These are phyloP conservation scores for Solanum virginianum DNA, from an alignment of 257 asterid species.

Conservation along the genomic window DNA sequence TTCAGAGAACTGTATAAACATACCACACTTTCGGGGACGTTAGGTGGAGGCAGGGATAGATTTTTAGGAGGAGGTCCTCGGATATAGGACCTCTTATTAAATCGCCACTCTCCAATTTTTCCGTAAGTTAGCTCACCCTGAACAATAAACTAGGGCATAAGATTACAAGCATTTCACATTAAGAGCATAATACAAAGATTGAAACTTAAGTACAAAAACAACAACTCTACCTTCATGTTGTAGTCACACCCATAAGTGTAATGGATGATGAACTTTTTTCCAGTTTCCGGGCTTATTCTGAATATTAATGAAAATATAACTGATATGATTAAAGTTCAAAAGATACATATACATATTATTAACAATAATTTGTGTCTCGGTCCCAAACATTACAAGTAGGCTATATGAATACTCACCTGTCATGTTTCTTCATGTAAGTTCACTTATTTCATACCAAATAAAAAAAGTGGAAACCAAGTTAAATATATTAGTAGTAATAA, in stretches of 20 bases:
- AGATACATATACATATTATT: neutral
- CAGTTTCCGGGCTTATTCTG: slow-evolving; percentile 7
- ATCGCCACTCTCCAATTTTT: slow-evolving; percentile 49
- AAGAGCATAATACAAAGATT: neutral
- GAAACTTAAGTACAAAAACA: neutral
- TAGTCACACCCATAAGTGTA: slow-evolving; percentile 55
- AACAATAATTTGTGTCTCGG: neutral
- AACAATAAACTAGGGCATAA: neutral
- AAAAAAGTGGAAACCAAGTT: neutral
- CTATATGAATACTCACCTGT: neutral
- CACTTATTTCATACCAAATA: neutral
- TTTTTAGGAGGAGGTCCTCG: slow-evolving; percentile 39
- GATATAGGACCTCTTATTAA: slow-evolving; percentile 41
- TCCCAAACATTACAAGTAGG: neutral
- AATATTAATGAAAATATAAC: neutral
- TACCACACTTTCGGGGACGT: slow-evolving; percentile 71
- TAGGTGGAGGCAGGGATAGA: slow-evolving; percentile 51
- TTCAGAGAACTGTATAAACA: neutral
- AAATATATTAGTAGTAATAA: no score
- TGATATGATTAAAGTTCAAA: neutral
- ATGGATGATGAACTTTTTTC: slow-evolving; percentile 41
- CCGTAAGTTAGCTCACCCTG: slow-evolving; percentile 56
- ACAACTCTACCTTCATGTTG: slow-evolving; percentile 34
- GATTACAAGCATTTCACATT: neutral
- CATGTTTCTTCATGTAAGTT: neutral